phyloP scores from a whole-genome alignment of 23 red algal species.

The Cyanidiococcus yangmingshanensis region DNA sequence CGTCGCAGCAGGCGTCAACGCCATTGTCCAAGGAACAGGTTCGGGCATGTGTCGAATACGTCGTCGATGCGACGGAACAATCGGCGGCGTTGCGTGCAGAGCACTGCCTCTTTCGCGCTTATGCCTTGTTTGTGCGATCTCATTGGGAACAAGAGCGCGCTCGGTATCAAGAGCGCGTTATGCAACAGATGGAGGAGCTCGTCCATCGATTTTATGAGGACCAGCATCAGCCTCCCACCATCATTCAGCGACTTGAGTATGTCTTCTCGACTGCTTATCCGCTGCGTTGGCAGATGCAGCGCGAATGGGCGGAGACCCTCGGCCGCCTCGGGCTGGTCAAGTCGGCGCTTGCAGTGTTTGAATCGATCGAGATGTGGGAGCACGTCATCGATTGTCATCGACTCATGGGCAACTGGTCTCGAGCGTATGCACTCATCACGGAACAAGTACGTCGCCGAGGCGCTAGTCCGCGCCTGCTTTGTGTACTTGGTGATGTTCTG shows the following conservation, averaged over 20 bases:
- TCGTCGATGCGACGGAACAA: slow-evolving; percentile 24
- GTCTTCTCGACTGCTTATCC: slow-evolving; percentile 49
- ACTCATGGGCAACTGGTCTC: slow-evolving; percentile 64
- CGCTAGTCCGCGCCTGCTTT: slow-evolving; percentile 50
- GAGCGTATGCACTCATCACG: slow-evolving; percentile 48
- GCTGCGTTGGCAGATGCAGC: slow-evolving; percentile 65
- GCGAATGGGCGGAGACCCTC: slow-evolving; percentile 59
- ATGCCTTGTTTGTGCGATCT: slow-evolving; percentile 48
- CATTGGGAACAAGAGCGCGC: slow-evolving; percentile 47
- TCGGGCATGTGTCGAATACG: slow-evolving; percentile 36
- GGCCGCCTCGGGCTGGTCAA: slow-evolving; percentile 85
- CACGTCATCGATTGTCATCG: slow-evolving; percentile 90
- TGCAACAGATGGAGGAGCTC: slow-evolving; percentile 78
- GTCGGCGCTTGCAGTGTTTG: slow-evolving; percentile 76
- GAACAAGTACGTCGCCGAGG: slow-evolving; percentile 35
- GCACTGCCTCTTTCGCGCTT: slow-evolving; percentile 35
- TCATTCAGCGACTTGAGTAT: slow-evolving; percentile 38
- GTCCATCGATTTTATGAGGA: slow-evolving; percentile 1
- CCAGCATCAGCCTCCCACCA: slow-evolving; percentile 5
- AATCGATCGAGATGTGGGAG: slow-evolving; percentile 69
- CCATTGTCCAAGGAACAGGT: slow-evolving; percentile 29
- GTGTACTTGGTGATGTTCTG: slow-evolving; percentile 72
- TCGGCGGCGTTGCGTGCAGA: slow-evolving; percentile 24
- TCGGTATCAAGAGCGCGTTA: slow-evolving; percentile 57
- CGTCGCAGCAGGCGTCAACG: neutral